A percentile compares a stretch with the other conserved stretches of the same genome.
Evolutionary conservation across 1,284 basidiomycete species (phyloP).

Genomic region (Athelia sp.): DNA sequence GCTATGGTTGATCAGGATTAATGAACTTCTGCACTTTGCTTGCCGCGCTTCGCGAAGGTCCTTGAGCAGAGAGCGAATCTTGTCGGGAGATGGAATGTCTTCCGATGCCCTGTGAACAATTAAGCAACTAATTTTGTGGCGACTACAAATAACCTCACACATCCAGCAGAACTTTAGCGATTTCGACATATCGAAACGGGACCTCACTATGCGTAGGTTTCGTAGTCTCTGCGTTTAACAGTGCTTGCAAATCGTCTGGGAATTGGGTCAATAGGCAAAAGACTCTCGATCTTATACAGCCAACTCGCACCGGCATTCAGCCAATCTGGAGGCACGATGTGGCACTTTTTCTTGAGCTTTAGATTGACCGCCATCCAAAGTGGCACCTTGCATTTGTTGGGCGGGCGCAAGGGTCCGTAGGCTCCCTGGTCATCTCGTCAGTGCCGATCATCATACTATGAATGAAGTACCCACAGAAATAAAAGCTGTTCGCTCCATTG

Average conservation of each 20-base stretch:
- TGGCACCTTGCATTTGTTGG: slow-evolving; percentile 77
- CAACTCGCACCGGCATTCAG: slow-evolving; percentile 68
- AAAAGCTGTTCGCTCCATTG: slow-evolving; percentile 85
- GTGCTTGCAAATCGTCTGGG: slow-evolving; percentile 74
- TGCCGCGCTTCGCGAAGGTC: slow-evolving; percentile 93
- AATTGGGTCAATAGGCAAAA: slow-evolving; percentile 5
- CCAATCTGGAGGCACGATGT: slow-evolving; percentile 89
- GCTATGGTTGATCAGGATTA: slow-evolving; percentile 67
- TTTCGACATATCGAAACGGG: slow-evolving; percentile 86
- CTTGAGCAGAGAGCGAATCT: slow-evolving; percentile 81
- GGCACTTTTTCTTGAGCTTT: slow-evolving; percentile 91
- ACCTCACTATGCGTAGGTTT: slow-evolving; percentile 67
- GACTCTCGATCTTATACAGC: not conserved
- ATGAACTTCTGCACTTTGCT: slow-evolving; percentile 85
- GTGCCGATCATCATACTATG: not conserved
- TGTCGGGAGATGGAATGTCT: slow-evolving; percentile 80
- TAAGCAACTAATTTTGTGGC: not conserved
- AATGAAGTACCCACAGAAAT: slow-evolving; percentile 63
- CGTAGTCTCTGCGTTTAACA: slow-evolving; percentile 69
- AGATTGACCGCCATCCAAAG: slow-evolving; percentile 94
- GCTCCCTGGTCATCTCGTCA: slow-evolving; percentile 63
- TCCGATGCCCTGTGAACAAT: slow-evolving; percentile 72
- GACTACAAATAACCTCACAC: slow-evolving; percentile 53
- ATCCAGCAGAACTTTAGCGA: slow-evolving; percentile 86
- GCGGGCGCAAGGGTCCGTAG: slow-evolving; percentile 91